Evolutionary conservation across 257 asterid genomes (phyloP), one percentile per base, ranked within the genome.

Genomic region (Primulina tabacum): DNA sequence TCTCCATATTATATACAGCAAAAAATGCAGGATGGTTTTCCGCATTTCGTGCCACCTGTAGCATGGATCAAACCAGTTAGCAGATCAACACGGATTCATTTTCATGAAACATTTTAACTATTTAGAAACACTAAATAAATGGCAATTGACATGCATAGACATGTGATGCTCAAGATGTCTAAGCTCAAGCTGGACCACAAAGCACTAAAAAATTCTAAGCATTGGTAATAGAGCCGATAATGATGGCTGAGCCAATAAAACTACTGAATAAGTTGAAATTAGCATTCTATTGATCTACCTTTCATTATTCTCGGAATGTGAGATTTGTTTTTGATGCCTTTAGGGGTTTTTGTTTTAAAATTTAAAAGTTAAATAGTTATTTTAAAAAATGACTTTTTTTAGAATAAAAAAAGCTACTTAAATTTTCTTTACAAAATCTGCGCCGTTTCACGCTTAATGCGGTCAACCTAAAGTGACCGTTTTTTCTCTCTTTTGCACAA

Each of bases 1-100:
- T 87, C 85, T 90, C 99, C 97, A 93, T 90, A 76, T 93, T 86
- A 81, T 93, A 93, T 76, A 93, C 95, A 83, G 96, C 99, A 83
- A 93, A 87, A 76, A 93, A 93, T 71, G 99, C 95, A 65, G 93
- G 95, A 77, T 92, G 93, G 76, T 71, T 92, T 68, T 92, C 98
- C 5, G 92, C 82, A 79, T 81, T 88, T 75, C 95, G 82, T 21
- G 94, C 86, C 70, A 90, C 92, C 96, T 92, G 82, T 59, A 69
- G 68, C 73, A 76, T 47, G 68, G 70, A 79, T 53, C 72, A 68
- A 24, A 64, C 66, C 56, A 69, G 79, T 74, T 70, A 73, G 68
- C 75, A 62, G 70, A 71, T 64, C 34, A 56, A 55, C 33, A 71
- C 14, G 2, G 62, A 33, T 7, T 21, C 20, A 57, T 40, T 58